phyloP scores from a whole-genome alignment of 2,329 filamentous ascomycete genomes.

The Anthostomella pinea region DNA sequence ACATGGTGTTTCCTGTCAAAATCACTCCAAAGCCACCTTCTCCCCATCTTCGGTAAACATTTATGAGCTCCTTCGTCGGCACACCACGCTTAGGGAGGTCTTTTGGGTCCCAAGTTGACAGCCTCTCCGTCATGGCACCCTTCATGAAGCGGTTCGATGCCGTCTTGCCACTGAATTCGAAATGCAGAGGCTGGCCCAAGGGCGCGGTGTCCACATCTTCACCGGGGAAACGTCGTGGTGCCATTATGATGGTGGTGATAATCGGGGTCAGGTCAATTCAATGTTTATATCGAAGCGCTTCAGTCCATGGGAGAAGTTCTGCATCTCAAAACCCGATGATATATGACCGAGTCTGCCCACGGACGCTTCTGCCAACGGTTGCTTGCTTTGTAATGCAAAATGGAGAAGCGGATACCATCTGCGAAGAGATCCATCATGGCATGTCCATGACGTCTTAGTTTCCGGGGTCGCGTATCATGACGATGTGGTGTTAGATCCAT shows the following conservation, averaged over 20 bases:
- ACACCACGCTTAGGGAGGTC: constrained; percentile 42
- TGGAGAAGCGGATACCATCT: no score
- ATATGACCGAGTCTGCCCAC: no score
- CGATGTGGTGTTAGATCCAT: no score
- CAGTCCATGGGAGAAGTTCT: no score
- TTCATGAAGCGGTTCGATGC: constrained; percentile 59
- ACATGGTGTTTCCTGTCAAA: constrained; percentile 60
- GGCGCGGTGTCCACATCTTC: not conserved
- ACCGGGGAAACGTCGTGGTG: not conserved
- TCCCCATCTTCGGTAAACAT: constrained; percentile 57
- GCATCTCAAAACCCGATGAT: no score
- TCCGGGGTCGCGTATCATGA: no score
- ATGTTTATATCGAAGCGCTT: no score
- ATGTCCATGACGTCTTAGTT: no score
- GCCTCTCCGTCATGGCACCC: constrained; percentile 58
- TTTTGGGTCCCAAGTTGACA: constrained; percentile 53
- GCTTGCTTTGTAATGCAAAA: no score
- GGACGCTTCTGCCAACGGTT: no score
- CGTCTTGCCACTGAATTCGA: constrained; percentile 44
- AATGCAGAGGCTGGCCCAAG: constrained; percentile 14
- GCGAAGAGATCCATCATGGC: no score
- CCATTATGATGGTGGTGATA: not conserved
- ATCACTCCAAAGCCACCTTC: constrained; percentile 51
- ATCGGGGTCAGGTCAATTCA: no score
- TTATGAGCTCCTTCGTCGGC: constrained; percentile 30